Evolutionary conservation across 2,329 filamentous ascomycete genomes (phyloP).

Genomic region (Pyrenophora teres): DNA sequence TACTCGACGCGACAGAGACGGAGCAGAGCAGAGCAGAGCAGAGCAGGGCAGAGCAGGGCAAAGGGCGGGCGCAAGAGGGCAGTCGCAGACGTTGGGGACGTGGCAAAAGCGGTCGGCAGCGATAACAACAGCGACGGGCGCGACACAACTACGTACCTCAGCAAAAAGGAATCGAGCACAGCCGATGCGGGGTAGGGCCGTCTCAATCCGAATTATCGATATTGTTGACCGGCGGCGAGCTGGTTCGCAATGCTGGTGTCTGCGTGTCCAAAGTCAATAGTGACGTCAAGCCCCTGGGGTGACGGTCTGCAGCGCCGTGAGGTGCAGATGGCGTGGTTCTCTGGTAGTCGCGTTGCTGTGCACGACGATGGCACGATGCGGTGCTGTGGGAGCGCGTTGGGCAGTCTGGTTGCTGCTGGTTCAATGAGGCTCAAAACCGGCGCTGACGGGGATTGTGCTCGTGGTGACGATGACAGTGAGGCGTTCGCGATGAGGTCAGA

Average conservation of each 20-base stretch:
- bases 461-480: slow-evolving; percentile 41
- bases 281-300: slow-evolving; percentile 38
- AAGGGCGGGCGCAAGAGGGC: slow-evolving; percentile 11
- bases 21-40: no score
- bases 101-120: slow-evolving; percentile 25
- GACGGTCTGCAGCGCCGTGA: slow-evolving; percentile 18
- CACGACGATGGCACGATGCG: slow-evolving; percentile 9
- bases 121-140: slow-evolving; percentile 20
- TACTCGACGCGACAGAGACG: slow-evolving; percentile 21
- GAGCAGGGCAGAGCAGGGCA: neutral
- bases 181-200: slow-evolving; percentile 36
- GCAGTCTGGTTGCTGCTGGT: slow-evolving; percentile 17
- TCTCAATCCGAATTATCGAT: slow-evolving; percentile 21
- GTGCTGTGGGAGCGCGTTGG: slow-evolving; percentile 12
- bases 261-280: slow-evolving; percentile 28
- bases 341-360: slow-evolving; percentile 14
- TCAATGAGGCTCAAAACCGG: slow-evolving; percentile 36
- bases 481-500: slow-evolving; percentile 46
- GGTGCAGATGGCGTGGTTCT: slow-evolving; percentile 16
- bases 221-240: slow-evolving; percentile 22
- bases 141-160: slow-evolving; percentile 36
- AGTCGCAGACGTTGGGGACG: slow-evolving; percentile 27
- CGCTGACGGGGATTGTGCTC: slow-evolving; percentile 34
- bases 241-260: slow-evolving; percentile 24
- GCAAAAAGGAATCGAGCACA: slow-evolving; percentile 21